Conservation (phyloP, 2,329 filamentous ascomycete species). For the Dothideomycetes sp. region DNA sequence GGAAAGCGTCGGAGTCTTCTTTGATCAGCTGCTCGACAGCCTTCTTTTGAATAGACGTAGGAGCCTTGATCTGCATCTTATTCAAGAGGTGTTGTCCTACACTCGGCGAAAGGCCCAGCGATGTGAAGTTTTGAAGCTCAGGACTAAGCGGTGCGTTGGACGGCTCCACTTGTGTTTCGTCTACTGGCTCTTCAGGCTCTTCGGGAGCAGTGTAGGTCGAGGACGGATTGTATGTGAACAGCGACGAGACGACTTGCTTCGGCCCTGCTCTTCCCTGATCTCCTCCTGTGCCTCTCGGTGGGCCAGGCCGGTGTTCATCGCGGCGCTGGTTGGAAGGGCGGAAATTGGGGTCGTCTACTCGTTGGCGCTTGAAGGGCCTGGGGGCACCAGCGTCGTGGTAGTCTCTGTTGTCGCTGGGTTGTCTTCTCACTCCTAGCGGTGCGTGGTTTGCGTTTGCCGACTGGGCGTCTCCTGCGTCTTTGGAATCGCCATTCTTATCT, state of each 20-base stretch:
- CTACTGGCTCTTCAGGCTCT: conserved; percentile 28
- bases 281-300: conserved; percentile 15
- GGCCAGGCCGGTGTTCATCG: conserved; percentile 3
- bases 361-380: conserved; percentile 12
- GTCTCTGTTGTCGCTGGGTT: not conserved
- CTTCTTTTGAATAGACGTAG: conserved; percentile 89
- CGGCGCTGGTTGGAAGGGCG: not conserved
- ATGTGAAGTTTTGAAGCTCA: conserved; percentile 76
- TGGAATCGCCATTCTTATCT: conserved; percentile 15
- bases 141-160: conserved; percentile 85
- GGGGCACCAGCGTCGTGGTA: not conserved
- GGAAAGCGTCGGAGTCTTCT: conserved; percentile 80
- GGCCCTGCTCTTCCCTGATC: conserved; percentile 15
- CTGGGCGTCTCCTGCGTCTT: not conserved
- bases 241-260: conserved; percentile 68
- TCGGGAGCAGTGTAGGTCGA: conserved; percentile 49
- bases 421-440: not conserved
- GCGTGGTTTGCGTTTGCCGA: not conserved
- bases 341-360: conserved; percentile 8
- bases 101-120: conserved; percentile 68
- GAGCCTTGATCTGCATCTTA: conserved; percentile 80
- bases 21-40: conserved; percentile 71
- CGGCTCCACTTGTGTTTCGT: conserved; percentile 50
- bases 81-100: conserved; percentile 72
- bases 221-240: conserved; percentile 82